A percentile compares a stretch with the other conserved stretches of the same genome.
Conservation (phyloP, 169 alveolate genomes). For the Plasmodium reichenowi region DNA sequence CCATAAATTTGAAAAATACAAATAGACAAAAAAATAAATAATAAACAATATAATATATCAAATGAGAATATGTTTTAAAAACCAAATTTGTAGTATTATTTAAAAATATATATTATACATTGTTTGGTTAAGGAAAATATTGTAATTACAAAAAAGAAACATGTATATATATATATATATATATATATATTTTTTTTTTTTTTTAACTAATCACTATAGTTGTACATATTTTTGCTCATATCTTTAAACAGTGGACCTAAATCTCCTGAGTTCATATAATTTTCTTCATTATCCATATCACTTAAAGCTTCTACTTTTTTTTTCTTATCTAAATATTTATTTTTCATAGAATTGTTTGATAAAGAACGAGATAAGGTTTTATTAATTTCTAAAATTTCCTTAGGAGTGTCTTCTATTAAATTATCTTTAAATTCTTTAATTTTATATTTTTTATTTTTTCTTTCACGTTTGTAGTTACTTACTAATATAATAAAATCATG, state of each 20-base stretch:
- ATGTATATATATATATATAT: too few relatives aligned
- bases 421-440: constrained; percentile 27
- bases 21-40: too few relatives aligned
- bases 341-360: constrained; percentile 64
- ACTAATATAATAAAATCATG: constrained; percentile 60
- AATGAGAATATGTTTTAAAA: too few relatives aligned
- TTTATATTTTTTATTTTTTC: constrained; percentile 44
- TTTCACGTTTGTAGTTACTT: constrained; percentile 51
- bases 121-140: too few relatives aligned
- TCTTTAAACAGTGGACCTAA: constrained; percentile 12
- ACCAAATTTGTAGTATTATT: too few relatives aligned
- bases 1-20: too few relatives aligned
- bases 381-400: constrained; percentile 42
- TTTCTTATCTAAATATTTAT: constrained; percentile 48
- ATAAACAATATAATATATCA: too few relatives aligned
- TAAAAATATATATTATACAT: too few relatives aligned
- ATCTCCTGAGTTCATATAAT: not conserved
- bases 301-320: constrained; percentile 31
- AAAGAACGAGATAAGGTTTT: constrained; percentile 40
- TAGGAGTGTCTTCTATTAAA: constrained; percentile 16
- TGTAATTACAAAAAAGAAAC: too few relatives aligned
- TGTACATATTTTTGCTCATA: constrained; percentile 42
- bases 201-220: constrained; percentile 38
- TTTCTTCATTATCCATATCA: constrained; percentile 36
- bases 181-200: too few relatives aligned